These are phyloP conservation scores for Arthrobotrys megalospora DNA, from an alignment of 2,329 filamentous ascomycete species.

Conservation along the genomic window DNA sequence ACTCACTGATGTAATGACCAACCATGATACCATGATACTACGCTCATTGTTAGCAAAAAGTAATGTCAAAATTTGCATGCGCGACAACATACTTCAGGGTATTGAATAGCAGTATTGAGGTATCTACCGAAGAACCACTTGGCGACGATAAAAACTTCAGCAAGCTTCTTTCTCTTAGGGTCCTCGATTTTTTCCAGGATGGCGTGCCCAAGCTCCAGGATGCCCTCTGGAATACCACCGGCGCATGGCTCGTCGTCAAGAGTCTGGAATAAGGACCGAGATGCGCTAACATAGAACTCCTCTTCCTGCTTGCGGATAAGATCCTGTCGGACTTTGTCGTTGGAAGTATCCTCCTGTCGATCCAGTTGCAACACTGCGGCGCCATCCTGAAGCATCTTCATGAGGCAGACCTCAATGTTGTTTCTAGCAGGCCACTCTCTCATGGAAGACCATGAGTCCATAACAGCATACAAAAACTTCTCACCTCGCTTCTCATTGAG, in stretches of 20 bases:
- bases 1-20: slow-evolving; percentile 92
- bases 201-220: slow-evolving; percentile 86
- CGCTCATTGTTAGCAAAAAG: slow-evolving; percentile 59
- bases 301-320: slow-evolving; percentile 75
- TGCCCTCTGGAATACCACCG: slow-evolving; percentile 87
- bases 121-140: slow-evolving; percentile 95
- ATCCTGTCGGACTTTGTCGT: slow-evolving; percentile 72
- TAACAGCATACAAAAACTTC: slow-evolving; percentile 83
- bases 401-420: slow-evolving; percentile 93
- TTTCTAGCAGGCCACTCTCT: slow-evolving; percentile 90
- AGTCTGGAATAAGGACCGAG: slow-evolving; percentile 85
- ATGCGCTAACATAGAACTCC: slow-evolving; percentile 87
- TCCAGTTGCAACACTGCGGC: slow-evolving; percentile 82
- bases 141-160: slow-evolving; percentile 77
- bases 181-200: slow-evolving; percentile 82
- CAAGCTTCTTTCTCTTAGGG: slow-evolving; percentile 76
- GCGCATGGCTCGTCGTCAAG: slow-evolving; percentile 83
- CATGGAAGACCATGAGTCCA: slow-evolving; percentile 89
- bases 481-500: slow-evolving; percentile 84
- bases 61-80: slow-evolving; percentile 17
- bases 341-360: slow-evolving; percentile 83
- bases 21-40: slow-evolving; percentile 78
- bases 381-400: slow-evolving; percentile 93
- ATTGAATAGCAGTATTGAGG: slow-evolving; percentile 84
- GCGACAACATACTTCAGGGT: slow-evolving; percentile 80